Evolutionary conservation across 139 green algal genomes (phyloP).

Genomic region (Parachlorella kessleri): DNA sequence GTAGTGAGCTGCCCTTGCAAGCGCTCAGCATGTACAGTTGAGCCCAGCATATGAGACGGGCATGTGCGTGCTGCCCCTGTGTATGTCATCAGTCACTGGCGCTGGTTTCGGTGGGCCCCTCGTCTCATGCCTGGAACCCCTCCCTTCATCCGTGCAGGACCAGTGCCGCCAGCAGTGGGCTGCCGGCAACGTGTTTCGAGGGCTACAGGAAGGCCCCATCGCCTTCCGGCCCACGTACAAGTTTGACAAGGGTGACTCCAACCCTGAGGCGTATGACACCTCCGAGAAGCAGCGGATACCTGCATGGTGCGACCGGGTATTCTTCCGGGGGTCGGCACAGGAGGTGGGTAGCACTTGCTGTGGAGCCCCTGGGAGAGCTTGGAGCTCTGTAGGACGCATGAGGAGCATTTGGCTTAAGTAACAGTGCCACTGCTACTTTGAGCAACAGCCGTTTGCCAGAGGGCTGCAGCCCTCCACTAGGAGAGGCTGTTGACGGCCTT

Average conservation of each 20-base stretch:
- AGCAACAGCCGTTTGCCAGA: neutral
- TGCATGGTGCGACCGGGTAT: conserved; percentile 91
- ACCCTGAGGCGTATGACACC: conserved; percentile 72
- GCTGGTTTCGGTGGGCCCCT: too few relatives aligned
- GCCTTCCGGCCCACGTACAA: conserved; percentile 96
- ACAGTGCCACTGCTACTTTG: neutral
- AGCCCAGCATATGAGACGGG: too few relatives aligned
- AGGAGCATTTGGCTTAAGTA: conserved; percentile 2
- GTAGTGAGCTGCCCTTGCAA: too few relatives aligned
- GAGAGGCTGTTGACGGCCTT: neutral
- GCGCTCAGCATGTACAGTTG: too few relatives aligned
- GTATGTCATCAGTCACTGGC: too few relatives aligned
- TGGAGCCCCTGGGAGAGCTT: too few relatives aligned
- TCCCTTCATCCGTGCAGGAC: conserved; percentile 46
- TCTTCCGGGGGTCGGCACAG: conserved; percentile 74
- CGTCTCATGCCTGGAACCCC: too few relatives aligned
- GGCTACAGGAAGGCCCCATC: conserved; percentile 75
- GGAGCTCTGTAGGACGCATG: neutral
- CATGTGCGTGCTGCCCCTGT: too few relatives aligned
- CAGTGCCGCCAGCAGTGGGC: conserved; percentile 63
- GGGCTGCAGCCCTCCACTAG: conserved; percentile 10
- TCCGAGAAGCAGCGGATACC: conserved; percentile 87
- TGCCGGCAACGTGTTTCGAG: conserved; percentile 60
- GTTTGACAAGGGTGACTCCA: conserved; percentile 64
- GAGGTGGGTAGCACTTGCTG: too few relatives aligned